Base-by-base conservation (phyloP, 2,329 filamentous ascomycete genomes). In the Neophaeococcomyces mojaviensis region DNA sequence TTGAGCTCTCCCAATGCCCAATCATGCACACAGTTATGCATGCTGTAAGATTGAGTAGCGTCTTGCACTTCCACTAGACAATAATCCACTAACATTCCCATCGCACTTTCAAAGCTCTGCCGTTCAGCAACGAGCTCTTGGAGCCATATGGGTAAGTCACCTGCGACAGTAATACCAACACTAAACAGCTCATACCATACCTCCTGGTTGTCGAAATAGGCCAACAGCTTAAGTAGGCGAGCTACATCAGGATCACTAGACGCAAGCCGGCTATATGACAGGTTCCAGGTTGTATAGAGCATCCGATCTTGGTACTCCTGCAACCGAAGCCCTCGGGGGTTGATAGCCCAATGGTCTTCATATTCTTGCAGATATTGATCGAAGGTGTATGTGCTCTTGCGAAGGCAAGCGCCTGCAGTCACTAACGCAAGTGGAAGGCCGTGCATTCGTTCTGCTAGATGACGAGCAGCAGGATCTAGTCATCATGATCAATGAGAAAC, bases 381-480 rank as follows among this genome's bases (percentile, higher is more conserved):
- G n/a, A 62, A 63, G 24, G 49, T 68, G 1, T 59, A 66, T 28
- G 62, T 49, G 22, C 62, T 61, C 36, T 69, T 52, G 22, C 59
- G 46, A 10, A 74, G 63, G 49, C 69, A 75, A 0, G 67, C 61
- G 3, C 69, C 68, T 13, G 71, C 71, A 9, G 68, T 65, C 4
- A 68, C 58, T n/a, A 75, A 62, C 1, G 71, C 70, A 24, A 76
- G 62, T 8, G 69, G 70, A 20, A 73, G 63, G 3, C 71, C 67
- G 47, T 69, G 64, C 0, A 75, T 64, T 40, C 57, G 53, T 28
- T 54, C 48, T 2, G 59, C 59, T 48, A 72, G 61, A 12, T 13
- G 9, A 26, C 18, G 24, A 4, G 52, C 52, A 41, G 30, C 32
- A 35, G 19, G 24, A 40, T 53, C 49, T 51, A 16, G 19, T 30